These are phyloP conservation scores for Jacaranda copaia DNA, from an alignment of 257 asterid species.

Conservation along the genomic window DNA sequence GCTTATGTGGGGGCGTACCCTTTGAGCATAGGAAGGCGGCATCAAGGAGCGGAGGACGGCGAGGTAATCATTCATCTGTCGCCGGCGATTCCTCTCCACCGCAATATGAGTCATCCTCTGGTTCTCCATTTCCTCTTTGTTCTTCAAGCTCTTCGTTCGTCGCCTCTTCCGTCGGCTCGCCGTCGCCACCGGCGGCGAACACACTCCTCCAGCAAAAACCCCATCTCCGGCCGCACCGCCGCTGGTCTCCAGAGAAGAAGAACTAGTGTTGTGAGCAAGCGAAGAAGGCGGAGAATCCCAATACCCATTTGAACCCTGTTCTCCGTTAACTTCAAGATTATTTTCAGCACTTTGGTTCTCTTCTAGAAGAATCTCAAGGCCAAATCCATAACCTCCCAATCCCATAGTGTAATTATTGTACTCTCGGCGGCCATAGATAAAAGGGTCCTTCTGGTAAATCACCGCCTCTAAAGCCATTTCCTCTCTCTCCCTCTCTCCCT, in stretches of 20 bases:
- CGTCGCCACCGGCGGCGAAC: conserved; percentile 13
- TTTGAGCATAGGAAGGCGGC: conserved; percentile 84
- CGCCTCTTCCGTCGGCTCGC: conserved; percentile 54
- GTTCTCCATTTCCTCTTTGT: conserved; percentile 77
- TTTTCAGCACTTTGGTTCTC: conserved; percentile 22
- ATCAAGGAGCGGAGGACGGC: conserved; percentile 75
- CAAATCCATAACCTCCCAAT: conserved; percentile 29
- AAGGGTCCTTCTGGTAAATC: conserved; percentile 64
- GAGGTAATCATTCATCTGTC: conserved; percentile 82
- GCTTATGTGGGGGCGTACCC: conserved; percentile 47
- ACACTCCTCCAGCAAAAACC: conserved; percentile 16
- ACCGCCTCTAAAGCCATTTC: conserved; percentile 66
- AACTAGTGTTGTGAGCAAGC: conserved; percentile 24
- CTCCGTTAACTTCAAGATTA: neutral
- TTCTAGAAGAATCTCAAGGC: conserved; percentile 20
- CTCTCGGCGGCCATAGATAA: conserved; percentile 44
- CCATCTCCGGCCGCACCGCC: conserved; percentile 26
- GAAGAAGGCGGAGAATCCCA: conserved; percentile 49
- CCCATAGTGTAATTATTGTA: conserved; percentile 18
- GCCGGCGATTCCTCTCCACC: conserved; percentile 86
- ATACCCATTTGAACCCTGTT: neutral
- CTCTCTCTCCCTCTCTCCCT: conserved; percentile 28
- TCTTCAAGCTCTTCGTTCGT: conserved; percentile 58
- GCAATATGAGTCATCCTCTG: conserved; percentile 88
- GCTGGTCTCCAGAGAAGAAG: conserved; percentile 49